Evolutionary conservation across 2,329 filamentous ascomycete species (phyloP), one percentile per base, ranked within the genome.

Genomic region (Ascochyta koolunga): DNA sequence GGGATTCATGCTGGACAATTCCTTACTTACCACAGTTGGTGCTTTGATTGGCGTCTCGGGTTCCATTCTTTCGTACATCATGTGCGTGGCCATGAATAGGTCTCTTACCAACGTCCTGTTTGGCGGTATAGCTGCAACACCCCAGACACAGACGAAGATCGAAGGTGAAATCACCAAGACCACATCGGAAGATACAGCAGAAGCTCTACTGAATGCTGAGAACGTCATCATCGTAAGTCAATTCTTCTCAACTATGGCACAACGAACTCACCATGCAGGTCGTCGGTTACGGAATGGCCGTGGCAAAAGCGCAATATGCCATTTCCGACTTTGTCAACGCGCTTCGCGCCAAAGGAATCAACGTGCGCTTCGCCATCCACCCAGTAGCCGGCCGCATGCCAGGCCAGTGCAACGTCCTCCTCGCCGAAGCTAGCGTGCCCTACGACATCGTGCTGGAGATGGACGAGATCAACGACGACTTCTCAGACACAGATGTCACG

Each of bases 401-500:
- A 0, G 92, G 92, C 0, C 92, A 96, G 76, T 96, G 91, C 78
- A 96, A 96, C 68, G 91, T 96, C 4, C 80, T 96, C 2, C 85
- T 96, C 13, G 92, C 92, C 0, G 92, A 96, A 74, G 92, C 92
- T 1, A 88, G 84, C 29, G 92, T 96, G 25, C 91, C 91, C 2
- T 96, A 96, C 67, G 92, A 96, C 65, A 93, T 96, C 50, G 91
- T 96, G 24, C 82, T 96, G 39, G 91, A 96, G 77, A 96, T 96
- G 91, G 92, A 96, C 65, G 92, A 96, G 79, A 96, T 96, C 77
- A 96, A 96, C 73, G 91, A 96, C 59, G 91, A 96, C 67, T 96
- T 96, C 72, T 76, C 82, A 6, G 89, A 95, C 24, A 96, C 92
- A 0, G 92, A 96, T 66, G 80, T 96, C 9, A 92, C 90, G 0